Base-by-base conservation (phyloP, 257 asterid species). In the Cruciata laevipes region DNA sequence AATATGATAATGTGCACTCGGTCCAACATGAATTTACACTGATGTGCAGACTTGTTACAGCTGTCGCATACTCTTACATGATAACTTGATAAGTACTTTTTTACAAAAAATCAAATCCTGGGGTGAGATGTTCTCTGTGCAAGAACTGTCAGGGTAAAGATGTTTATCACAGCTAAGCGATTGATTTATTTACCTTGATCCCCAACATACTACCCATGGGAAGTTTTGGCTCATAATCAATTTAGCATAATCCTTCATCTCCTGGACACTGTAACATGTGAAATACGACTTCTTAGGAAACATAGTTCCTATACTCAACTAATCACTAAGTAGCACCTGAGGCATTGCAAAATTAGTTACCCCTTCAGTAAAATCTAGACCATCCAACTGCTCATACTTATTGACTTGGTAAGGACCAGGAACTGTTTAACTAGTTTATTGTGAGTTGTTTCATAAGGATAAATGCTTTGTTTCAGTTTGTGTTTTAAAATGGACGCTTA, bases 351-450 rank as follows among this genome's bases (percentile, higher is more conserved):
- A 3, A 27, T 25, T 66, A 3, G 17, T 5, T 21, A 44, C 11
- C 24, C 13, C 23, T 49, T 30, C 30, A 66, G 21, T 18, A 32
- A 65, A 65, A 17, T 65, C n/a, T 65, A 38, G 68, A 63, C 7
- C 65, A 40, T 32, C 59, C 65, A 53, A 70, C 27, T 57, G 30
- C 58, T 57, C 59, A 17, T 31, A 35, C 51, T 25, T 56, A 21
- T 24, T 56, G 38, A 16, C 37, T 17, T 24, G 69, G 51, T 35
- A 24, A 60, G 30, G 20, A 7, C 14, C 20, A 20, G 55, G n/a
- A n/a, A 42, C 62, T 6, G 27, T 2, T 18, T 3, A 40, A 13
- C 10, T 12, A 38, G 38, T 23, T 10, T 16, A 32, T 42, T 12
- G 20, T 10, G 2, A n/a, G 6, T 18, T 5, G 33, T 11, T 52